Evolutionary conservation across 1,284 basidiomycete species (phyloP).

Genomic region (Cryptococcus sp.): DNA sequence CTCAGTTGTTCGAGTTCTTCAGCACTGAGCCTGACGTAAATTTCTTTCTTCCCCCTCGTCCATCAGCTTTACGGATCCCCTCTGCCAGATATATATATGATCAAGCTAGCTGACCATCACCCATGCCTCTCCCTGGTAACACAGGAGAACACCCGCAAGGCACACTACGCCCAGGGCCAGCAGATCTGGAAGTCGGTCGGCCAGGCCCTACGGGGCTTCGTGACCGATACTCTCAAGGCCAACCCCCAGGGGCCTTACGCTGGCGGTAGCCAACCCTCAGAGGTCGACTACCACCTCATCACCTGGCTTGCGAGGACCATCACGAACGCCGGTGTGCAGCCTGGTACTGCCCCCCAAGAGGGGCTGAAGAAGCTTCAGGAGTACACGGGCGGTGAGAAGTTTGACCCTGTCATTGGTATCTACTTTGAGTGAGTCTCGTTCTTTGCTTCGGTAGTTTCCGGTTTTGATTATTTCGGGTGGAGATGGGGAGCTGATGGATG

Average conservation of each 20-base stretch:
- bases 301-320: slow-evolving; percentile 46
- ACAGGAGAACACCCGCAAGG: slow-evolving; percentile 25
- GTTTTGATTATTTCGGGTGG: not conserved
- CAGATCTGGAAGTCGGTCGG: slow-evolving; percentile 43
- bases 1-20: slow-evolving; percentile 50
- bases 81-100: not conserved
- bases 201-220: slow-evolving; percentile 33
- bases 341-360: slow-evolving; percentile 22
- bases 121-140: not conserved
- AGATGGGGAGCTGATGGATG: not conserved
- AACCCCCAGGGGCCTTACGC: slow-evolving; percentile 32
- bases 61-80: not conserved
- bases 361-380: slow-evolving; percentile 33
- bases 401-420: slow-evolving; percentile 37
- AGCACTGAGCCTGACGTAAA: slow-evolving; percentile 31
- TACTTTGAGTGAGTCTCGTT: slow-evolving; percentile 44
- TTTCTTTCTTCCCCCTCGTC: not conserved
- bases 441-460: not conserved
- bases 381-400: slow-evolving; percentile 34
- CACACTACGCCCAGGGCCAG: slow-evolving; percentile 31
- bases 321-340: slow-evolving; percentile 38
- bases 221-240: slow-evolving; percentile 40
- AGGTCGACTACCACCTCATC: slow-evolving; percentile 48
- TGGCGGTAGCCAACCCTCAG: slow-evolving; percentile 34
- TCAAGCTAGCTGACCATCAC: not conserved